Percentiles rank a stretch among this genome's conserved stretches.
phyloP scores from a whole-genome alignment of 2,329 filamentous ascomycete genomes.

The Xenoacremonium recifei region DNA sequence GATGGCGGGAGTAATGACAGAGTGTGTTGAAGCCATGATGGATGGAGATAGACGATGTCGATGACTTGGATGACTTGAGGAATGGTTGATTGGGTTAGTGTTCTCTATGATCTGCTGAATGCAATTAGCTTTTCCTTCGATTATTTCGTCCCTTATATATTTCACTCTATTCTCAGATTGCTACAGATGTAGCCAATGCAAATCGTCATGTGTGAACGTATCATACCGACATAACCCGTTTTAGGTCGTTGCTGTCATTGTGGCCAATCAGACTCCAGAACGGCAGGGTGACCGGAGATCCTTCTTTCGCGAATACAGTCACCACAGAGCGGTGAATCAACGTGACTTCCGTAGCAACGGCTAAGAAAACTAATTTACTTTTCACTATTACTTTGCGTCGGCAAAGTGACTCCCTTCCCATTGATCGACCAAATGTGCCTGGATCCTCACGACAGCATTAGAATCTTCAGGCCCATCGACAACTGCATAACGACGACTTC shows the following conservation, averaged over 20 bases:
- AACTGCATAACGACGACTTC: no score
- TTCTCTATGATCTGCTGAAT: not conserved
- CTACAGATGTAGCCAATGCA: not conserved
- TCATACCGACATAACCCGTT: not conserved
- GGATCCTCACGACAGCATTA: no score
- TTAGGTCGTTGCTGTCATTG: not conserved
- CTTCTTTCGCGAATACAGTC: no score
- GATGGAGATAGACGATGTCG: not conserved
- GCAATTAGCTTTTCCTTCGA: not conserved
- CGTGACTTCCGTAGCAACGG: no score
- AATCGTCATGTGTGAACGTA: not conserved
- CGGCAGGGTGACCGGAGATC: no score
- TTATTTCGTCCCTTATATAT: not conserved
- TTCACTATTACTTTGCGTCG: no score
- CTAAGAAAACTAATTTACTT: no score
- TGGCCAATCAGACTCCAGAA: not conserved
- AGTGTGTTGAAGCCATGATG: slow-evolving; percentile 3
- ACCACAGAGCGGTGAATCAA: no score
- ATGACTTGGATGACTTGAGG: not conserved
- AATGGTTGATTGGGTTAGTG: not conserved
- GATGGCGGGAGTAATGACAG: slow-evolving; percentile 36
- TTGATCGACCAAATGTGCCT: no score
- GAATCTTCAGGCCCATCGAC: no score
- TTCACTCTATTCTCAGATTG: not conserved
- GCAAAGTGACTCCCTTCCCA: no score